These are phyloP conservation scores for Sambucus nigra DNA, from an alignment of 129 eudicot species.

Conservation along the genomic window DNA sequence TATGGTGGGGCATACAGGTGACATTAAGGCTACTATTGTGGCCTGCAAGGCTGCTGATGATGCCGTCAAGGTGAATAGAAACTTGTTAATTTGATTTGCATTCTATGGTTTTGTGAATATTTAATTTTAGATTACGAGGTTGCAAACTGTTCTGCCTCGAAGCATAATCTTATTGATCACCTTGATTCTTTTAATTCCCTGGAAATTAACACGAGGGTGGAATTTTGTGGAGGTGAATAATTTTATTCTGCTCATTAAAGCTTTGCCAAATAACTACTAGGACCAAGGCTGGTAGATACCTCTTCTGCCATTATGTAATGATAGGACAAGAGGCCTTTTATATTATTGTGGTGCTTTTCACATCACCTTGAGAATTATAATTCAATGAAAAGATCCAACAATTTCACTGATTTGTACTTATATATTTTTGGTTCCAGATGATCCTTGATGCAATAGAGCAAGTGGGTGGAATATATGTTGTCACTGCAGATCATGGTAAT, in stretches of 20 bases:
- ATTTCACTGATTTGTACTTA: background rate
- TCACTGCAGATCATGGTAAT: conserved; percentile 94
- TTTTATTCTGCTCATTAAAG: no score
- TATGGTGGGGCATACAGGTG: conserved; percentile 99
- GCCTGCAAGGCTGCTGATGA: conserved; percentile 96
- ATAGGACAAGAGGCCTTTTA: no score
- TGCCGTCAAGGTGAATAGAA: conserved; percentile 67
- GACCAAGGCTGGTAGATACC: no score
- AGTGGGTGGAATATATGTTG: conserved; percentile 88
- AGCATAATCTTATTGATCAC: no score
- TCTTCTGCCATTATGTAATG: no score
- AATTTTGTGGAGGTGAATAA: no score
- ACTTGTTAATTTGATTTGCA: background rate
- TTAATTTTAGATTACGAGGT: background rate
- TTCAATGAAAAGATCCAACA: background rate
- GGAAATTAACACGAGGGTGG: no score
- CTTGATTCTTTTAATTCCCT: no score
- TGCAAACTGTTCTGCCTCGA: no score
- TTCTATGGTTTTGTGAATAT: background rate
- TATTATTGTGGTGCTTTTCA: no score
- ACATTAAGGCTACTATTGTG: conserved; percentile 71
- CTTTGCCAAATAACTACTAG: no score
- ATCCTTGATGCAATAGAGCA: conserved; percentile 87
- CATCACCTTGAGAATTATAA: background rate
- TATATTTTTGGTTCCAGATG: conserved; percentile 37